phyloP scores from a whole-genome alignment of 129 eudicot genomes.

The Pulicaria dysenterica region DNA sequence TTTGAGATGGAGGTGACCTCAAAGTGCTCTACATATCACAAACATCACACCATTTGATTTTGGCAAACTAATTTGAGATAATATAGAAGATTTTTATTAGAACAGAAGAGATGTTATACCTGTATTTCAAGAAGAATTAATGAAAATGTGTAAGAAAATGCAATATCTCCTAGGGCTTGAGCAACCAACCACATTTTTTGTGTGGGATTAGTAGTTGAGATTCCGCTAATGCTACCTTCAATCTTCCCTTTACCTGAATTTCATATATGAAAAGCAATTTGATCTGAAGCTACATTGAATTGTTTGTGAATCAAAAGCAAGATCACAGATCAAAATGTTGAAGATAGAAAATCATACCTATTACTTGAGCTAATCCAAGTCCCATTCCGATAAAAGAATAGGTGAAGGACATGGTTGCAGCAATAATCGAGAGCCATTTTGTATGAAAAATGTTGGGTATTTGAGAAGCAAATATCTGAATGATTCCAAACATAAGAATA shows the following conservation, averaged over 20 bases:
- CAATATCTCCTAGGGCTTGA: constrained; percentile 86
- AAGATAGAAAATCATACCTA: constrained; percentile 45
- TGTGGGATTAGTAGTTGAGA: constrained; percentile 50
- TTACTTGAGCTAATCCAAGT: constrained; percentile 69
- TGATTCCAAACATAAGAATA: constrained; percentile 72
- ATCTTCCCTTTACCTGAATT: constrained; percentile 67
- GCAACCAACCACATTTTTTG: constrained; percentile 75
- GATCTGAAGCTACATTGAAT: background rate
- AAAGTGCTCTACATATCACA: constrained; percentile 59
- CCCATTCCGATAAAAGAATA: constrained; percentile 70
- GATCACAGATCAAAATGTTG: background rate
- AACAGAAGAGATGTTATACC: constrained; percentile 35
- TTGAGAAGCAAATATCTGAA: constrained; percentile 72
- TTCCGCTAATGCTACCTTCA: constrained; percentile 72
- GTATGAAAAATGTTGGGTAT: constrained; percentile 72
- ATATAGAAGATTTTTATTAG: background rate
- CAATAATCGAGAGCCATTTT: constrained; percentile 76
- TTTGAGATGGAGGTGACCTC: constrained; percentile 71
- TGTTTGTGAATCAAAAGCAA: background rate
- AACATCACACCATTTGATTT: background rate
- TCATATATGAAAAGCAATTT: constrained; percentile 5
- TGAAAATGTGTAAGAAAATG: constrained; percentile 69
- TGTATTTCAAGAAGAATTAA: constrained; percentile 71
- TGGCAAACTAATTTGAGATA: background rate
- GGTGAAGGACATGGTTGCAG: constrained; percentile 85